A percentile compares a stretch with the other conserved stretches of the same genome.
These are phyloP conservation scores for Pyricularia pennisetigena DNA, from an alignment of 2,329 filamentous ascomycete genomes.

Conservation along the genomic window DNA sequence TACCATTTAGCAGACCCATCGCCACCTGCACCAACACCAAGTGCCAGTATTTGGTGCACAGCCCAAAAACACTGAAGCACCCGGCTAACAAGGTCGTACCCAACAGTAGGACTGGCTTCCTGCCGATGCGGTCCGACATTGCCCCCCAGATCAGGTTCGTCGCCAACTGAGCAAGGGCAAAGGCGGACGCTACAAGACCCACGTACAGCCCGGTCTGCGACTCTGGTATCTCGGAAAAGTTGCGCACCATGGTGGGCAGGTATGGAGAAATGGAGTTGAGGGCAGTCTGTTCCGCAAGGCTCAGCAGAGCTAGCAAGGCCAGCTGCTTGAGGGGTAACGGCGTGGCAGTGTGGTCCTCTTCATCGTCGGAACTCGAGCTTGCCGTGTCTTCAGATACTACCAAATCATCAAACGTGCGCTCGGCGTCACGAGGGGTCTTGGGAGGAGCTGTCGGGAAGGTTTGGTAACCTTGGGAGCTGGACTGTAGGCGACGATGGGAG, in stretches of 20 bases:
- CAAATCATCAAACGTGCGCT: constrained; percentile 4
- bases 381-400: constrained; percentile 11
- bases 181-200: constrained; percentile 79
- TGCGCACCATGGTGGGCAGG: constrained; percentile 81
- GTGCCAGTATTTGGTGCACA: constrained; percentile 75
- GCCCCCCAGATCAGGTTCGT: constrained; percentile 92
- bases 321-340: constrained; percentile 80
- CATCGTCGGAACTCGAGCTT: constrained; percentile 16
- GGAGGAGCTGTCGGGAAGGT: constrained; percentile 73
- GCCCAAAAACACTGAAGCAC: constrained; percentile 81
- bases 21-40: constrained; percentile 75
- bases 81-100: constrained; percentile 75
- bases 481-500: constrained; percentile 6
- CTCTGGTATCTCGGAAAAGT: constrained; percentile 69
- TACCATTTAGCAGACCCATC: constrained; percentile 92
- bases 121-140: constrained; percentile 66
- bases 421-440: constrained; percentile 39
- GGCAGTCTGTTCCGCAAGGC: constrained; percentile 88
- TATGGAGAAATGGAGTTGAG: constrained; percentile 96
- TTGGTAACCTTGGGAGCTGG: constrained; percentile 55
- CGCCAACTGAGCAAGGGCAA: constrained; percentile 83
- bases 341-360: constrained; percentile 37
- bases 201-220: constrained; percentile 76
- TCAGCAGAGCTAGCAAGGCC: constrained; percentile 74
- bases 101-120: constrained; percentile 72